Percentiles rank a stretch among this genome's conserved stretches.
phyloP scores from a whole-genome alignment of 2,329 filamentous ascomycete genomes.

The Curvularia spicifera region DNA sequence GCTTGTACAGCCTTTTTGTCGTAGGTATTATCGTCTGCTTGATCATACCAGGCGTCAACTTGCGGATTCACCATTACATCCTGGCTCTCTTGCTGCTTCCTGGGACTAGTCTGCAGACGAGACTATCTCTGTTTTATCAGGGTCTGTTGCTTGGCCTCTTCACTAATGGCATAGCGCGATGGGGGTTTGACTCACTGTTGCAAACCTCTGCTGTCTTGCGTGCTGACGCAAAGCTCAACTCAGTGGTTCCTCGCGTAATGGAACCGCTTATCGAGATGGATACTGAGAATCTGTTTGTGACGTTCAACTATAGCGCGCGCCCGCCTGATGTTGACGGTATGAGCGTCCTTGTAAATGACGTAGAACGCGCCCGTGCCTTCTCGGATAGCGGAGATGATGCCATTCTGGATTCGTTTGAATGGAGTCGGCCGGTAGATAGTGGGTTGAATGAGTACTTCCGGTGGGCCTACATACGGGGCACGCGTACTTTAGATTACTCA shows the following conservation, averaged over 20 bases:
- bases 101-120: constrained; percentile 47
- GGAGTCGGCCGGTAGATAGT: constrained; percentile 51
- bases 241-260: constrained; percentile 60
- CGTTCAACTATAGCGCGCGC: constrained; percentile 62
- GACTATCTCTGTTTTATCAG: constrained; percentile 45
- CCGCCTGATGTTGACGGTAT: constrained; percentile 69
- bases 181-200: constrained; percentile 65
- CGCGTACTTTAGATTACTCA: constrained; percentile 43
- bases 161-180: constrained; percentile 47
- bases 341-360: constrained; percentile 82
- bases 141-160: constrained; percentile 47
- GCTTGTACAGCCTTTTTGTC: constrained; percentile 74
- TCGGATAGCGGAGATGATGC: constrained; percentile 26
- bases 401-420: constrained; percentile 24
- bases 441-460: constrained; percentile 45
- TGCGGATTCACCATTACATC: constrained; percentile 81
- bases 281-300: constrained; percentile 59
- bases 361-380: constrained; percentile 64
- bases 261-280: constrained; percentile 24
- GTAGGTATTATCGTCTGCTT: constrained; percentile 71
- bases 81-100: constrained; percentile 45
- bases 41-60: constrained; percentile 73
- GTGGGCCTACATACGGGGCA: constrained; percentile 41
- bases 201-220: constrained; percentile 79
- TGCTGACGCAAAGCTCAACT: constrained; percentile 59